These are phyloP conservation scores for Aspergillus nanangensis DNA, from an alignment of 495 filamentous ascomycete genomes.

Conservation along the genomic window DNA sequence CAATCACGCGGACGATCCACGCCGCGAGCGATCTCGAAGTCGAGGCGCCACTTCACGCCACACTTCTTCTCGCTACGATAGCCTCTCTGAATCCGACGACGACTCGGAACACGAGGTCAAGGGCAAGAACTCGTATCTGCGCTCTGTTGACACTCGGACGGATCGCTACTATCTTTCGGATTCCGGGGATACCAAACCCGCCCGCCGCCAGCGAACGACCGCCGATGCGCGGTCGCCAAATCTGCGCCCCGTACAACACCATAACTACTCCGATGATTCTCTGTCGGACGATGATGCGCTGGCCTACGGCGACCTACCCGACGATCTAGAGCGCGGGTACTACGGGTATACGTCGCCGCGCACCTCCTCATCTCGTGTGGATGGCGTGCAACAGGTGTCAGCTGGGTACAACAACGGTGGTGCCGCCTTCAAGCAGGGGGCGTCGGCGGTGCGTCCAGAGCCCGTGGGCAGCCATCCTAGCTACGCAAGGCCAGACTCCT, in stretches of 20 bases:
- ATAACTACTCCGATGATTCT: conserved; percentile 18
- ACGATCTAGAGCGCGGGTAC: conserved; percentile 8
- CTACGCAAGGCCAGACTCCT: conserved; percentile 47
- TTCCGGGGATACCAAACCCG: conserved; percentile 10
- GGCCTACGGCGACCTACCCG: conserved; percentile 32
- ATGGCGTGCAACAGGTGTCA: conserved; percentile 12
- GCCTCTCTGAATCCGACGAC: conserved; percentile 39
- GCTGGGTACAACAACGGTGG: conserved; percentile 9
- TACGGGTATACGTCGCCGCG: conserved; percentile 12
- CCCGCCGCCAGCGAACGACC: conserved; percentile 17
- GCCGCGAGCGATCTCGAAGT: conserved; percentile 16
- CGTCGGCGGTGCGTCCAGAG: conserved; percentile 4
- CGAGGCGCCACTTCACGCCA: conserved; percentile 19
- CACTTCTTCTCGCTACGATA: conserved; percentile 34
- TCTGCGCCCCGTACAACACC: conserved; percentile 14
- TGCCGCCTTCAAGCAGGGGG: neutral
- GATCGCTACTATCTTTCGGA: conserved; percentile 33
- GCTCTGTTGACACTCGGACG: conserved; percentile 22
- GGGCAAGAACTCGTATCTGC: conserved; percentile 11
- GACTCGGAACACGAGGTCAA: conserved; percentile 39
- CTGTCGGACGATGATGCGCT: conserved; percentile 37
- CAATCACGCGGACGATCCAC: conserved; percentile 16
- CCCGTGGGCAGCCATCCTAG: conserved; percentile 32
- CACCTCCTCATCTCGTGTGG: conserved; percentile 5
- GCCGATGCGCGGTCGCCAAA: conserved; percentile 16